Evolutionary conservation across 345 rosid genomes (phyloP), one percentile per base, ranked within the genome.

Genomic region (Mercurialis annua): DNA sequence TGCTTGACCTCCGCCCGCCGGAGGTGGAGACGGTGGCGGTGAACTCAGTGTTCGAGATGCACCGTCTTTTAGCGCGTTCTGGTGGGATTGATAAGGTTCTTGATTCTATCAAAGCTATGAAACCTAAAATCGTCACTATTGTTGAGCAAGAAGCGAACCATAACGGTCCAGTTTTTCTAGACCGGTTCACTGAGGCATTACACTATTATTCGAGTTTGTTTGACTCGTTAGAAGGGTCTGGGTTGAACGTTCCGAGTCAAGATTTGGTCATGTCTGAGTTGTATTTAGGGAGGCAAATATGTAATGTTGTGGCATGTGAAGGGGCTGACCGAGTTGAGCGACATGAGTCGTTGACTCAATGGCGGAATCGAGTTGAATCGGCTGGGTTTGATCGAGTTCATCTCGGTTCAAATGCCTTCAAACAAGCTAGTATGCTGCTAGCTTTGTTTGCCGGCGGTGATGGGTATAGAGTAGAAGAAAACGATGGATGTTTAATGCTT

Each of bases 381-480:
- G 78, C 92, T 44, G 98, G 98, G 46, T 92, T 86, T 14, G 65
- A 51, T 1, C 87, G 92, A 73, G 98, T 75, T 2, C 90, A 79
- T 57, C 82, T 92, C 0, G 97, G 98, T 10, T 92, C 98, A 0
- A 90, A 88, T 66, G 97, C 98, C 48, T 92, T 68, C 71, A 86
- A 84, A 80, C 98, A 90, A 78, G 97, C 96, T 0, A 86, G 98
- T 66, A 85, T 80, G 90, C 65, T 92, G 24, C 33, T 92, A 77
- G 92, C 88, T 1, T 30, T 86, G 24, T 86, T 74, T 34, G 85
- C 87, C 5, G 90, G 98, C 21, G 95, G 96, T 2, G 89, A 90
- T 23, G 98, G 98, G 34, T 92, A 88, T 62, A 71, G 81, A 36
- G 98, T 92, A 78, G 98, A 92, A 74, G 98, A 92, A 81, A 85